A percentile compares a stretch with the other conserved stretches of the same genome.
phyloP scores from a whole-genome alignment of 2,329 filamentous ascomycete species.

The Penicillium sp. region DNA sequence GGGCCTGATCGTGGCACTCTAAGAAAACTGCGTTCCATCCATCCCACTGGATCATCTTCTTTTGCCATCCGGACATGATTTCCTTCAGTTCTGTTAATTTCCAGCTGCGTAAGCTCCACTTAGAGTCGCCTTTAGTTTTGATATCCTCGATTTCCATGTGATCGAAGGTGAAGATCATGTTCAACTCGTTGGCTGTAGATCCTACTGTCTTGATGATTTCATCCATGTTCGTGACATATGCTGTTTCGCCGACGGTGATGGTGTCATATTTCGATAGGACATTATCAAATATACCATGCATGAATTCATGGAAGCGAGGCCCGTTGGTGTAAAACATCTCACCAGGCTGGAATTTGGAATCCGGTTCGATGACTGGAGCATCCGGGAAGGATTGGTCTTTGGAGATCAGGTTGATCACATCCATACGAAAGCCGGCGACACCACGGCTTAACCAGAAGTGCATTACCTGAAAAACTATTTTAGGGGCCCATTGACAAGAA shows the following conservation, averaged over 20 bases:
- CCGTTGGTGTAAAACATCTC: constrained; percentile 52
- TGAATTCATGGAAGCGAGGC: constrained; percentile 55
- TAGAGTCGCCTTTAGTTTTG: constrained; percentile 18
- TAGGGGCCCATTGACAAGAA: neutral
- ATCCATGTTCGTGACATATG: constrained; percentile 44
- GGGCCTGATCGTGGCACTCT: constrained; percentile 64
- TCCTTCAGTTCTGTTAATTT: constrained; percentile 50
- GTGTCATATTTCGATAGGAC: constrained; percentile 55
- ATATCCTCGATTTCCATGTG: constrained; percentile 58
- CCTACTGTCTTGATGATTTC: constrained; percentile 54
- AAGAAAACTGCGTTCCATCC: constrained; percentile 64
- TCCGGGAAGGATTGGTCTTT: constrained; percentile 56
- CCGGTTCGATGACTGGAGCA: constrained; percentile 31
- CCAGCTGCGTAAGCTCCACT: constrained; percentile 47
- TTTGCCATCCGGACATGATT: constrained; percentile 56
- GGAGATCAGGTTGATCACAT: constrained; percentile 69
- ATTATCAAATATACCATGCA: constrained; percentile 48
- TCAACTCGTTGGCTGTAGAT: constrained; percentile 56
- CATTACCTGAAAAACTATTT: constrained; percentile 65
- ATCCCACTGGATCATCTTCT: constrained; percentile 53
- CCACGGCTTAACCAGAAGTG: constrained; percentile 74
- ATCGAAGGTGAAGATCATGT: constrained; percentile 72
- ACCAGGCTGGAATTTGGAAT: constrained; percentile 29
- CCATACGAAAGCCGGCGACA: constrained; percentile 68
- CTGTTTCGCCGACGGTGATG: constrained; percentile 61